Conservation (phyloP, 2,329 filamentous ascomycete genomes). For the Aplosporella prunicola region DNA sequence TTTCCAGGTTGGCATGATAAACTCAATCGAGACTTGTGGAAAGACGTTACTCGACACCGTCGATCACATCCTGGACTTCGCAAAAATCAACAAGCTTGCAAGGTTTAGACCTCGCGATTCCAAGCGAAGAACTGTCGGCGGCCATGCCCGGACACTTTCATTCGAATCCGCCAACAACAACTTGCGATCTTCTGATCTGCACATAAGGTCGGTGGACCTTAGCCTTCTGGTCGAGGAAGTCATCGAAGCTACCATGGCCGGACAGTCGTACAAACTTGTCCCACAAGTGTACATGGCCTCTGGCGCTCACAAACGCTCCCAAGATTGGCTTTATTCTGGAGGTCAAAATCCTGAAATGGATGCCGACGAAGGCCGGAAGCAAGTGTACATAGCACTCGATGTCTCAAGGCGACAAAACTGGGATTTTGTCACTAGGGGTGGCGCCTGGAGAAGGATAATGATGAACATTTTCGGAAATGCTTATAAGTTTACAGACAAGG, state of each 20-base stretch:
- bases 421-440: conserved; percentile 47
- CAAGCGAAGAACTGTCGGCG: too few relatives aligned
- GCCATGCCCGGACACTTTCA: too few relatives aligned
- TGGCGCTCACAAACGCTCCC: too few relatives aligned
- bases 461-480: conserved; percentile 57
- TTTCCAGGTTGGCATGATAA: conserved; percentile 21
- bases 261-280: conserved; percentile 3
- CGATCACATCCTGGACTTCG: conserved; percentile 34
- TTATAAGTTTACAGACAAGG: conserved; percentile 46
- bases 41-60: conserved; percentile 33
- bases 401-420: conserved; percentile 40
- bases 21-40: conserved; percentile 30
- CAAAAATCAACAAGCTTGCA: conserved; percentile 33
- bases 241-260: conserved; percentile 22
- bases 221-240: conserved; percentile 27
- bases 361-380: background rate
- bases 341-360: background rate
- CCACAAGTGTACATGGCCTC: background rate
- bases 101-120: too few relatives aligned
- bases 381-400: conserved; percentile 38
- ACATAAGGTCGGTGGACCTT: conserved; percentile 27
- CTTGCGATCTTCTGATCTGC: too few relatives aligned
- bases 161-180: too few relatives aligned
- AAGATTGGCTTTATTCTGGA: background rate
- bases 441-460: conserved; percentile 42